Evolutionary conservation across 2,329 filamentous ascomycete species (phyloP), one percentile per base, ranked within the genome.

Genomic region (Phaeomoniella chlamydospora): DNA sequence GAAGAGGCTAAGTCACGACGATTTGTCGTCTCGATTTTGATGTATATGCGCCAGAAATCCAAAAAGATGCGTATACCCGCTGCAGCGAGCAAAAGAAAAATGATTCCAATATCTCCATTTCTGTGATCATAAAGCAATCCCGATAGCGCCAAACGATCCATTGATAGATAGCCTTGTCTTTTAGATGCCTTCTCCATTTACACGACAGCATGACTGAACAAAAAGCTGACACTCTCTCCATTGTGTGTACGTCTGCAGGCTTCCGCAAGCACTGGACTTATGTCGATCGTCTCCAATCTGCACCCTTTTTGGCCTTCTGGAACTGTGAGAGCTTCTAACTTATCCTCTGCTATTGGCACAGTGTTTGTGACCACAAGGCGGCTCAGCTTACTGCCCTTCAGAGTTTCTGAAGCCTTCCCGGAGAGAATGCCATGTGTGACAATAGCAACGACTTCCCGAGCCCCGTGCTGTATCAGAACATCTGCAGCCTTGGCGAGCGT

Each of bases 401-500:
- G 58, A 50, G 78, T 86, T 49, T 92, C 79, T 39, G 92, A 88
- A 31, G 87, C 87, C 46, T 82, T 84, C 35, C 86, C 87, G 44
- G 79, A 86, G 35, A 96, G 64, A 40, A 94, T 93, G 22, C 86
- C 87, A 54, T 94, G 88, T 1, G 88, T 94, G 39, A 96, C 90
- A 45, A 96, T 92, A 15, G 90, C 90, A 43, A 93, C 84, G 26
- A 93, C 86, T 53, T 92, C 77, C 46, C 75, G 76, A 2, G 90
- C 88, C 18, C 85, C 84, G 51, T 94, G 80, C 49, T 84, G 72
- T 57, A 88, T 83, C 36, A 96, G 74, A 0, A 87, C 88, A 39
- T 84, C 78, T 12, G 88, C 90, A 2, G 87, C 90, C 64, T 96
- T 96, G 56, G 70, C 74, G 10, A 82, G 66, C 2, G 85, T 94